Evolutionary conservation across 805 yeast genomes (phyloP).

Genomic region (Saturnispora hagleri): DNA sequence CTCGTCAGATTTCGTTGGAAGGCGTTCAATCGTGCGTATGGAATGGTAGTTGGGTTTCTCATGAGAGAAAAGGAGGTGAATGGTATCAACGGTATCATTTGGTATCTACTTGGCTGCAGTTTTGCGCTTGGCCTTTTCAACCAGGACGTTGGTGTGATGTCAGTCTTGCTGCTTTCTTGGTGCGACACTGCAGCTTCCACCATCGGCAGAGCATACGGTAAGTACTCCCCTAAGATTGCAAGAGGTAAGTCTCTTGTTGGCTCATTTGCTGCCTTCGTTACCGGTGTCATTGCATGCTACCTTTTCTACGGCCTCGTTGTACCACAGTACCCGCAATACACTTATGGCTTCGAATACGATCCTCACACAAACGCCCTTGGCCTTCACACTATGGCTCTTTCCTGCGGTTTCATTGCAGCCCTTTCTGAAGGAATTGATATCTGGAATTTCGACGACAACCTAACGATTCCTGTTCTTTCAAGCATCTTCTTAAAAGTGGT

Average conservation of each 20-base stretch:
- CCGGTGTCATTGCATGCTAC: slow-evolving; percentile 62
- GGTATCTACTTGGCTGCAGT: slow-evolving; percentile 74
- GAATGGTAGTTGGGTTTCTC: slow-evolving; percentile 62
- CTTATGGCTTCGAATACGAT: slow-evolving; percentile 50
- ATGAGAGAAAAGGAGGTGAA: slow-evolving; percentile 79
- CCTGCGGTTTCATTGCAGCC: slow-evolving; percentile 77
- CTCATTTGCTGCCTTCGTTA: slow-evolving; percentile 69
- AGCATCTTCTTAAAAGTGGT: slow-evolving; percentile 44
- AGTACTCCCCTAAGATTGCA: slow-evolving; percentile 69
- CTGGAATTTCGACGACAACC: slow-evolving; percentile 77
- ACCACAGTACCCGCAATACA: slow-evolving; percentile 50
- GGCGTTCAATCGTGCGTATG: slow-evolving; percentile 56
- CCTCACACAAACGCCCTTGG: slow-evolving; percentile 49
- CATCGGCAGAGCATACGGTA: slow-evolving; percentile 78
- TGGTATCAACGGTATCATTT: slow-evolving; percentile 74
- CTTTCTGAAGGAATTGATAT: slow-evolving; percentile 77
- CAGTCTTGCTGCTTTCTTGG: slow-evolving; percentile 84
- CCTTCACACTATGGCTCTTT: slow-evolving; percentile 42
- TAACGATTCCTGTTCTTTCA: slow-evolving; percentile 87
- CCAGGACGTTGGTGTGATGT: slow-evolving; percentile 71
- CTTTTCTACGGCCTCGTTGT: slow-evolving; percentile 65
- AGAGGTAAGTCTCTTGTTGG: slow-evolving; percentile 84
- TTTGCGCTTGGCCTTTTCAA: slow-evolving; percentile 62
- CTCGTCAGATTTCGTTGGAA: slow-evolving; percentile 52
- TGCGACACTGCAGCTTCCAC: slow-evolving; percentile 97